These are phyloP conservation scores for Starmerella bacillaris DNA, from an alignment of 805 yeast genomes.

Conservation along the genomic window DNA sequence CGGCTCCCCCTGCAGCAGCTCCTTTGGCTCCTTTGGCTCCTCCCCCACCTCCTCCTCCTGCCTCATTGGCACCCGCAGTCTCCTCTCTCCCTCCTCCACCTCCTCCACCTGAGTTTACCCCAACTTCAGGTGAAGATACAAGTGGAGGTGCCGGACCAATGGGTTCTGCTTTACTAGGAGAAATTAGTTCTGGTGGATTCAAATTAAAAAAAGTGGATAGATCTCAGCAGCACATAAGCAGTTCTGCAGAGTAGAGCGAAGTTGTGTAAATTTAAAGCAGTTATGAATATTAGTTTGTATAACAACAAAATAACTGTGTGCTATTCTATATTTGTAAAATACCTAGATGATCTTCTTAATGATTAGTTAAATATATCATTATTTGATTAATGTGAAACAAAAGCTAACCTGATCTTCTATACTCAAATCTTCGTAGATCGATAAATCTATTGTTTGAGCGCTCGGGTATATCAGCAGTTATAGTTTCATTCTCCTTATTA, in stretches of 20 bases:
- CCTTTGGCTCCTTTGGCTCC: slow-evolving; percentile 2
- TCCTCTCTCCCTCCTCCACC: slow-evolving; percentile 27
- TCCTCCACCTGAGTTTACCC: slow-evolving; percentile 26
- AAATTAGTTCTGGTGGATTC: slow-evolving; percentile 21
- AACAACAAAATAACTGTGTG: too few relatives aligned
- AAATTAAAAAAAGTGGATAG: slow-evolving; percentile 20
- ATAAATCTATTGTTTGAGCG: too few relatives aligned
- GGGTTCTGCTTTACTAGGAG: slow-evolving; percentile 20
- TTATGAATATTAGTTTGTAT: too few relatives aligned
- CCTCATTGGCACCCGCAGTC: slow-evolving; percentile 19
- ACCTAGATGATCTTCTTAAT: too few relatives aligned
- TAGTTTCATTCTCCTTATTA: too few relatives aligned
- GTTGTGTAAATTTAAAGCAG: too few relatives aligned
- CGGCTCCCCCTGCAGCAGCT: slow-evolving; percentile 4
- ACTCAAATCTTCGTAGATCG: background rate
- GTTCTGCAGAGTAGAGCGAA: too few relatives aligned
- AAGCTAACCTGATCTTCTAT: too few relatives aligned
- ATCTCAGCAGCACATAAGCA: slow-evolving; percentile 18
- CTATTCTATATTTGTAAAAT: background rate
- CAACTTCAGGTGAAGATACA: slow-evolving; percentile 11
- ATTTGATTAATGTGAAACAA: too few relatives aligned
- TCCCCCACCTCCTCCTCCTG: slow-evolving; percentile 19
- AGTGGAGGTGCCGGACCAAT: slow-evolving; percentile 16
- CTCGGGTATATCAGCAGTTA: too few relatives aligned
- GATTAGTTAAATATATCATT: too few relatives aligned